Conservation (phyloP, 441 rosid genomes). For the Eruca vesicaria region DNA sequence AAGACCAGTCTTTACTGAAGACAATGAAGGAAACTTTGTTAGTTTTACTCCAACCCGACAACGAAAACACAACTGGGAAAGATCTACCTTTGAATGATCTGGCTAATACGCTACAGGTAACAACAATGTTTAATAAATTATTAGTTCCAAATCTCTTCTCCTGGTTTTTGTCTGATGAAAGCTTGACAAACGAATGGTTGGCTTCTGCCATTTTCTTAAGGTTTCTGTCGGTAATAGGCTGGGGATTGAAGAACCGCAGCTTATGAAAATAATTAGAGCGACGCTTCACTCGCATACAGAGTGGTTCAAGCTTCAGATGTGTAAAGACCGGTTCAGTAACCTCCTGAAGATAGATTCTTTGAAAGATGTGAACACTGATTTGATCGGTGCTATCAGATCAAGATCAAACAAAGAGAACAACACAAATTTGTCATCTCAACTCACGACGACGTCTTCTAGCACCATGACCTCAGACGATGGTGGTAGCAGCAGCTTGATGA, state of each 20-base stretch:
- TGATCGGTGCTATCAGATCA: slow-evolving; percentile 50
- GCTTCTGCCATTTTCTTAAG: slow-evolving; percentile 30
- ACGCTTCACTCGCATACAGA: slow-evolving; percentile 76
- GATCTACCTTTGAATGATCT: slow-evolving; percentile 72
- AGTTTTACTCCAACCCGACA: slow-evolving; percentile 63
- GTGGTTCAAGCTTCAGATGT: slow-evolving; percentile 97
- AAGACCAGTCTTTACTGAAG: slow-evolving; percentile 64
- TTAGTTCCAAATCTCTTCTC: not conserved
- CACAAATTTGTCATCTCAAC: slow-evolving; percentile 75
- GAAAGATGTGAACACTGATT: slow-evolving; percentile 62
- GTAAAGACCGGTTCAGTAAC: slow-evolving; percentile 80
- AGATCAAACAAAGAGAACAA: slow-evolving; percentile 64
- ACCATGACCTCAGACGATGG: slow-evolving; percentile 81
- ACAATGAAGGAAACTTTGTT: slow-evolving; percentile 86
- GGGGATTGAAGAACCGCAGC: slow-evolving; percentile 85
- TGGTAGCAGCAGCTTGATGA: slow-evolving; percentile 48
- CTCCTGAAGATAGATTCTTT: slow-evolving; percentile 70
- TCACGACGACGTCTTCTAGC: slow-evolving; percentile 61
- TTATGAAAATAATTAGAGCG: slow-evolving; percentile 88
- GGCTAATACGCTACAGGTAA: slow-evolving; percentile 87
- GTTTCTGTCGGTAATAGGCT: slow-evolving; percentile 76
- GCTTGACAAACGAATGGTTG: not conserved
- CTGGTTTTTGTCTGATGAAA: slow-evolving; percentile 9
- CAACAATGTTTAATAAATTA: not conserved
- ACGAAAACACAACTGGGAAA: slow-evolving; percentile 49